These are phyloP conservation scores for Euclidium syriacum DNA, from an alignment of 345 rosid genomes.

Conservation along the genomic window DNA sequence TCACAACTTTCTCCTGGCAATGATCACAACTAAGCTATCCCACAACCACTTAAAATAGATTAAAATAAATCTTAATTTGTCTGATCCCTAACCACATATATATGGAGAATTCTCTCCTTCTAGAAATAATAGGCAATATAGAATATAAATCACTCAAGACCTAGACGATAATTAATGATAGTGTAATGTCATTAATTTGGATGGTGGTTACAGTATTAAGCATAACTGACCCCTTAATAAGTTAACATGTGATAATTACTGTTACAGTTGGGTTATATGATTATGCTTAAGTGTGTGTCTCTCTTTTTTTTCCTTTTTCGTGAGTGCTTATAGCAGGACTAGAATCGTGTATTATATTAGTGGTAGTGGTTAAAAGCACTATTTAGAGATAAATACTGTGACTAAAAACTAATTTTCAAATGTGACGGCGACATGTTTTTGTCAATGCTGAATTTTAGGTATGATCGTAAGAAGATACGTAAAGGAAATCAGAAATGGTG, in stretches of 20 bases:
- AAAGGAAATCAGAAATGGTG: not conserved
- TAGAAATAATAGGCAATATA: not conserved
- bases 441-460: conserved; percentile 8
- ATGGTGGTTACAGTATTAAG: conserved; percentile 20
- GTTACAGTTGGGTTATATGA: conserved; percentile 5
- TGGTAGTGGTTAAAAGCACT: conserved; percentile 12
- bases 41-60: conserved; percentile 9
- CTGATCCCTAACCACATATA: conserved; percentile 12
- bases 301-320: not conserved
- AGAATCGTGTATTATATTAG: conserved; percentile 1
- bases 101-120: not conserved
- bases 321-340: conserved; percentile 6
- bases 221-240: not conserved
- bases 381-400: not conserved
- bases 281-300: conserved; percentile 18
- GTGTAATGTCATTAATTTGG: conserved; percentile 1
- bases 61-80: not conserved
- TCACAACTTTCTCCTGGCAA: conserved; percentile 6
- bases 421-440: conserved; percentile 2
- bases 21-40: conserved; percentile 13
- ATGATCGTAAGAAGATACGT: conserved; percentile 14
- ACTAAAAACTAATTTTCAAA: not conserved
- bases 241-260: conserved; percentile 17
- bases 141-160: not conserved
- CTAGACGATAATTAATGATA: conserved; percentile 8